A percentile compares a stretch with the other conserved stretches of the same genome.
Conservation (phyloP, 169 alveolate species). For the Toxoplasma gondii region DNA sequence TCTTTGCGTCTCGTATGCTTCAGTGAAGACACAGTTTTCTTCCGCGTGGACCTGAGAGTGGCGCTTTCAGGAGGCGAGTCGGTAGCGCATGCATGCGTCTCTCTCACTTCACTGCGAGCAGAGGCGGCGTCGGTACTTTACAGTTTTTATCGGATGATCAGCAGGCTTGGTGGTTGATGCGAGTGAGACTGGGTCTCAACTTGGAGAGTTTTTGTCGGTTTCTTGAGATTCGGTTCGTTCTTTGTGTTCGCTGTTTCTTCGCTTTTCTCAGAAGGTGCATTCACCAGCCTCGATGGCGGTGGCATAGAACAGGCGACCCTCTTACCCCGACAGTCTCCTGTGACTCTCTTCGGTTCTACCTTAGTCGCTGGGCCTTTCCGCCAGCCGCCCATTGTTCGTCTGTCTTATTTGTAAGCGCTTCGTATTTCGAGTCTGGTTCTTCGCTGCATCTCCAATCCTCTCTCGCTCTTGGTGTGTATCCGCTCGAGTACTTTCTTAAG, state of each 20-base stretch:
- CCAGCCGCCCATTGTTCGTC: not conserved
- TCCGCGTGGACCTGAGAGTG: no score
- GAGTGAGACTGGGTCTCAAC: not conserved
- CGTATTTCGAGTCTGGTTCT: not conserved
- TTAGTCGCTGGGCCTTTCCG: conserved; percentile 16
- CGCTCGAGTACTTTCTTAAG: no score
- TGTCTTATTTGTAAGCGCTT: not conserved
- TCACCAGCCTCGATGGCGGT: not conserved
- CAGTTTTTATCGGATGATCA: not conserved
- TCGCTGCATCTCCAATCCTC: no score
- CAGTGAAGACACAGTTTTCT: no score
- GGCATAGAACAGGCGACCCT: not conserved
- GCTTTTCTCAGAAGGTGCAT: not conserved
- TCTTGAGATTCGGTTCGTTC: not conserved
- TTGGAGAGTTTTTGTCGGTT: not conserved
- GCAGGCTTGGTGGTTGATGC: not conserved
- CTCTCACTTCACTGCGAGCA: no score
- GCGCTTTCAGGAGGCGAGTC: no score
- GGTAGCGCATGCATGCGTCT: no score
- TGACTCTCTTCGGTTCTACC: conserved; percentile 6
- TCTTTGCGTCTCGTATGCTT: no score
- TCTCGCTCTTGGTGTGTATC: no score
- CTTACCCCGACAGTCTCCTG: not conserved
- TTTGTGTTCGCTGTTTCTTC: not conserved
- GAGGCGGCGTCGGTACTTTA: no score